These are phyloP conservation scores for Scenedesmus sp. DNA, from an alignment of 163 green algal genomes.

Conservation along the genomic window DNA sequence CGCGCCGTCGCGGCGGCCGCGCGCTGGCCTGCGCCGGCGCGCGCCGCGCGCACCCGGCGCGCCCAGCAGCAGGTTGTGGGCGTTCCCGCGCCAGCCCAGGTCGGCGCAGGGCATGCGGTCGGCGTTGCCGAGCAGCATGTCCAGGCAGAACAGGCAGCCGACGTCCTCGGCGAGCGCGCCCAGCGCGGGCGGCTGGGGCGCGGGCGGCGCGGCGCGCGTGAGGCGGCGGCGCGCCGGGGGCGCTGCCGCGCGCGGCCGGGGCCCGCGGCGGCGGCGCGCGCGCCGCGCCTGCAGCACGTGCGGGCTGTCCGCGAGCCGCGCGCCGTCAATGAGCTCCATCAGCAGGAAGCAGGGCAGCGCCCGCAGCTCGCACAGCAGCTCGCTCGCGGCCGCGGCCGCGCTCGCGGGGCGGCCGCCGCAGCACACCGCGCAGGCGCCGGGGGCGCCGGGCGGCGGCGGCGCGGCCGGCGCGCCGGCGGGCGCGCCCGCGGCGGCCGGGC, in stretches of 20 bases:
- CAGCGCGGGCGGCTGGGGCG: no score
- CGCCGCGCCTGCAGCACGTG: slow-evolving; percentile 15
- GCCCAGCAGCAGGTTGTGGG: slow-evolving; percentile 75
- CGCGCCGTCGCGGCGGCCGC: no score
- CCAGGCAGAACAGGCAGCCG: slow-evolving; percentile 75
- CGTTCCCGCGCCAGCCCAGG: slow-evolving; percentile 85
- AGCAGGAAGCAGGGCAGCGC: slow-evolving; percentile 64
- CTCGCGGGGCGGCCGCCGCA: neutral
- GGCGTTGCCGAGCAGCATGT: slow-evolving; percentile 87
- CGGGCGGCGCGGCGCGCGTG: no score
- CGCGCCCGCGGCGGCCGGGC: neutral
- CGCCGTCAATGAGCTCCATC: slow-evolving; percentile 79
- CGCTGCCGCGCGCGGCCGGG: no score
- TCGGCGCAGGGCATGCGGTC: slow-evolving; percentile 78
- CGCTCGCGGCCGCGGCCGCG: neutral
- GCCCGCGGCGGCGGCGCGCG: no score
- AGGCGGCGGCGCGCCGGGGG: no score
- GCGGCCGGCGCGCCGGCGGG: neutral
- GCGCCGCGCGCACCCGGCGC: slow-evolving; percentile 17
- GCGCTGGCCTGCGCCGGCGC: no score
- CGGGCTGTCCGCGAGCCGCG: slow-evolving; percentile 7
- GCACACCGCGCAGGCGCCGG: neutral
- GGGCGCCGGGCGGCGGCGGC: neutral
- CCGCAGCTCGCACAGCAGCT: slow-evolving; percentile 48
- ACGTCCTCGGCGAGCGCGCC: slow-evolving; percentile 54